phyloP scores from a whole-genome alignment of 768 basidiomycete species.

The Hypholoma fasciculare region DNA sequence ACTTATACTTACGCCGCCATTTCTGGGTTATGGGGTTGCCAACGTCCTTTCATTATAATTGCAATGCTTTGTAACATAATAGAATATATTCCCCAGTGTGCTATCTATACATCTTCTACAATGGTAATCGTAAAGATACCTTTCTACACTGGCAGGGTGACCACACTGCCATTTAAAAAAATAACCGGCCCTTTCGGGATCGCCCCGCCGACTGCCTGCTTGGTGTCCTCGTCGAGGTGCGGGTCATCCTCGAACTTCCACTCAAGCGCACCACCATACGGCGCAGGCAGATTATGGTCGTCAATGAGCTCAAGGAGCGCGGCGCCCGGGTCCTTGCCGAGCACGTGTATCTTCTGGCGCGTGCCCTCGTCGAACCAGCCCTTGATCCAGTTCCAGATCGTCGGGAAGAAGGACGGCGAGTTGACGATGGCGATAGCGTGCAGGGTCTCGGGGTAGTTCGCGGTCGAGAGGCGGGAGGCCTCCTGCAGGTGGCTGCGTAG shows the following conservation, averaged over 20 bases:
- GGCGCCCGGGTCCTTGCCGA: conserved; percentile 59
- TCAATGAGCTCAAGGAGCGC: conserved; percentile 51
- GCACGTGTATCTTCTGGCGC: conserved; percentile 72
- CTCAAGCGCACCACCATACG: conserved; percentile 74
- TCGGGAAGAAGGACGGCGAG: conserved; percentile 80
- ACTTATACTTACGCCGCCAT: not conserved
- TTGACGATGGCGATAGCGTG: conserved; percentile 71
- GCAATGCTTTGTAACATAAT: not conserved
- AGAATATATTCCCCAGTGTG: no score
- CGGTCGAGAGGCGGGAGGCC: conserved; percentile 71
- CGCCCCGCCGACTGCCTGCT: conserved; percentile 44
- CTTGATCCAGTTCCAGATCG: conserved; percentile 85
- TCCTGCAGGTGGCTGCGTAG: conserved; percentile 74
- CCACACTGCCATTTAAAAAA: conserved; percentile 46
- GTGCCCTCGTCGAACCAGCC: conserved; percentile 83
- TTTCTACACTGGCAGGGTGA: conserved; percentile 17
- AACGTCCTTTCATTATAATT: not conserved
- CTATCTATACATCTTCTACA: no score
- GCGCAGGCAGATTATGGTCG: conserved; percentile 52
- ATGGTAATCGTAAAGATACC: not conserved
- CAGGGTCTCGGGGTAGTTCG: conserved; percentile 82
- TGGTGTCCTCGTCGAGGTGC: conserved; percentile 55
- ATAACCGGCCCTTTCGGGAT: conserved; percentile 49
- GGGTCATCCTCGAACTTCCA: conserved; percentile 75
- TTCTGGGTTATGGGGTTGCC: not conserved